Conservation (phyloP, 1,284 basidiomycete species). For the Leucoagaricus sp. region DNA sequence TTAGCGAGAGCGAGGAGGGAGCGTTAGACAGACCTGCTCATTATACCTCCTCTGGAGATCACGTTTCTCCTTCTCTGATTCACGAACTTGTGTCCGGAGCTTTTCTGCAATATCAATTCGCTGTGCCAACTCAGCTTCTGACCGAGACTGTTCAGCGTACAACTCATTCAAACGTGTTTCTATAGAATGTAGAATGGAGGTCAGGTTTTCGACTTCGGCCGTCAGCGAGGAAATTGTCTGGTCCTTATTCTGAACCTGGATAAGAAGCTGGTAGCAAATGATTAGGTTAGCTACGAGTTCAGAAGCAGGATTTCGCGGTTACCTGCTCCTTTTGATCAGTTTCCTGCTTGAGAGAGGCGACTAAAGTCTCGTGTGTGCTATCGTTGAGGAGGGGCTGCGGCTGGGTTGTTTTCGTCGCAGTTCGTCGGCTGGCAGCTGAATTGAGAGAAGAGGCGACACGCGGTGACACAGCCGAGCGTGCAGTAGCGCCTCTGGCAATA, state of each 20-base stretch:
- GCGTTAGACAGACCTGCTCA: slow-evolving; percentile 60
- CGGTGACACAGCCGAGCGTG: slow-evolving; percentile 50
- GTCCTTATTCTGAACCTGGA: slow-evolving; percentile 77
- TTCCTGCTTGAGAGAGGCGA: slow-evolving; percentile 67
- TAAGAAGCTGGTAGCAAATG: slow-evolving; percentile 52
- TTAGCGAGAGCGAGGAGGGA: neutral
- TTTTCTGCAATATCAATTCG: slow-evolving; percentile 80
- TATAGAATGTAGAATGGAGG: slow-evolving; percentile 62
- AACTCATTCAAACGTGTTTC: slow-evolving; percentile 73
- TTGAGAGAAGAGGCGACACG: slow-evolving; percentile 44
- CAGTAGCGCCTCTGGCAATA: slow-evolving; percentile 44
- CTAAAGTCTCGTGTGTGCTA: slow-evolving; percentile 54
- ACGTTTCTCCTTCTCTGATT: slow-evolving; percentile 80
- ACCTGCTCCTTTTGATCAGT: slow-evolving; percentile 82
- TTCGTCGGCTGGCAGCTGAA: slow-evolving; percentile 46
- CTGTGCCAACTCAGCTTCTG: slow-evolving; percentile 74
- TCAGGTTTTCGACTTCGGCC: slow-evolving; percentile 62
- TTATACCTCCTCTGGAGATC: slow-evolving; percentile 79
- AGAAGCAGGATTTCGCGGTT: slow-evolving; percentile 25
- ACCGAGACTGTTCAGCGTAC: slow-evolving; percentile 75
- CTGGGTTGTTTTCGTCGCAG: slow-evolving; percentile 46
- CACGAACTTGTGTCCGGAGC: slow-evolving; percentile 72
- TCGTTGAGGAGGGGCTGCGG: slow-evolving; percentile 38
- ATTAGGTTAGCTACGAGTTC: slow-evolving; percentile 14
- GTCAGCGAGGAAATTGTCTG: slow-evolving; percentile 61